These are phyloP conservation scores for Dujonia santamariae DNA, from an alignment of 1,139 yeast species.

Conservation along the genomic window DNA sequence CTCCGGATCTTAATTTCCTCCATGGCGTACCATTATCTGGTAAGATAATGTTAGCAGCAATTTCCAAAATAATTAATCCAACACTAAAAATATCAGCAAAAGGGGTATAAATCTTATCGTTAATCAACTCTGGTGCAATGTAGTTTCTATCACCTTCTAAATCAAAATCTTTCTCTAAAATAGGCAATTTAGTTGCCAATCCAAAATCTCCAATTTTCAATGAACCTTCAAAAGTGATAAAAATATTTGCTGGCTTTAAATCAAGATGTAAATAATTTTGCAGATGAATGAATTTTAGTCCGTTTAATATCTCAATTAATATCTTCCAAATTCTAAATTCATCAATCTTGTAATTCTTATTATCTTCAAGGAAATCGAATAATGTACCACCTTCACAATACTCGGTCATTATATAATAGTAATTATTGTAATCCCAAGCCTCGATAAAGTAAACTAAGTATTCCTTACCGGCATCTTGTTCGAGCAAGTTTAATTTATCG, in stretches of 20 bases:
- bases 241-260: conserved; percentile 90
- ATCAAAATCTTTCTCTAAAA: conserved; percentile 62
- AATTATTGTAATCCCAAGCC: conserved; percentile 79
- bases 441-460: conserved; percentile 76
- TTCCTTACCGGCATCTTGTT: conserved; percentile 73
- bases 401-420: conserved; percentile 90
- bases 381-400: conserved; percentile 93
- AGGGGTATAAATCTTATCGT: conserved; percentile 78
- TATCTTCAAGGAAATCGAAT: conserved; percentile 74
- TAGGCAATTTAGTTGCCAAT: conserved; percentile 52
- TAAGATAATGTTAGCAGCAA: conserved; percentile 90
- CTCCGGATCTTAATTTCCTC: conserved; percentile 95
- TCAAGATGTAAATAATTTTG: conserved; percentile 79
- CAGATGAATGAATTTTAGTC: conserved; percentile 77
- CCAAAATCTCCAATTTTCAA: conserved; percentile 85
- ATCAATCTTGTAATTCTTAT: conserved; percentile 72
- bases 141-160: conserved; percentile 97
- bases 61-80: conserved; percentile 89
- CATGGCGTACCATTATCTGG: conserved; percentile 98
- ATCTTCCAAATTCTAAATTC: conserved; percentile 99
- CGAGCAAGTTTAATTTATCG: conserved; percentile 36
- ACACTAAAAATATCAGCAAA: conserved; percentile 94
- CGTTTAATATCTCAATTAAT: conserved; percentile 73
- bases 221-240: conserved; percentile 91
- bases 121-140: conserved; percentile 93